Base-by-base conservation (phyloP, 2,329 filamentous ascomycete species). In the Aspergillus hiratsukae region DNA sequence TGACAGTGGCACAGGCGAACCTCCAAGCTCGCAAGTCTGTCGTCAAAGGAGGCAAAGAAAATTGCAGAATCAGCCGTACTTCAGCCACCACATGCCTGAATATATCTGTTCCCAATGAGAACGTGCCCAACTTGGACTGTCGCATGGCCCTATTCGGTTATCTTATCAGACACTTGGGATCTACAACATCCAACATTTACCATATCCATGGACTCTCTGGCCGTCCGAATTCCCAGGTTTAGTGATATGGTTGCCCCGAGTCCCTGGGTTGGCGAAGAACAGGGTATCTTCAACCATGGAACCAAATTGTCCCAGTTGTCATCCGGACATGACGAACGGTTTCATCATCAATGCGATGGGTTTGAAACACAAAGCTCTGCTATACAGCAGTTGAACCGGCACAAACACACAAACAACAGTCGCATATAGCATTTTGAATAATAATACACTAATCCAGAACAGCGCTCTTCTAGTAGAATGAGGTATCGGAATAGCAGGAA, bases 251-350 rank as follows among this genome's bases (percentile, higher is more conserved):
- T 57, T 49, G 49, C 45, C 52, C 60, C 63, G 57, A 65, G 51
- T 57, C 64, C 61, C 49, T 63, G 65, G 66, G 48, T 62, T 37
- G n/a, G 37, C 54, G 45, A 49, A 53, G 56, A 61, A 60, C 56
- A 57, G 51, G 49, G 46, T 51, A 37, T 48, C 31, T 53, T 50
- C 59, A 58, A 69, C 66, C 67, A 62, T 68, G 66, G 66, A 59
- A 61, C 64, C 52, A 55, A 9, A 49, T 48, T 25, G 57, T 48
- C 31, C 57, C 53, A 49, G 29, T 54, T 53, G 65, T 67, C 65
- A 66, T 66, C 64, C 64, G 64, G 58, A 63, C 62, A 66, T 70
- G 67, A 68, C 66, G 61, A 68, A 61, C 61, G 46, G 28, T 69
- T 65, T 66, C 64, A 68, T 70, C 67, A 69, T 57, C 54, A 31